These are phyloP conservation scores for Oemleria cerasiformis DNA, from an alignment of 306 rosid species.

Conservation along the genomic window DNA sequence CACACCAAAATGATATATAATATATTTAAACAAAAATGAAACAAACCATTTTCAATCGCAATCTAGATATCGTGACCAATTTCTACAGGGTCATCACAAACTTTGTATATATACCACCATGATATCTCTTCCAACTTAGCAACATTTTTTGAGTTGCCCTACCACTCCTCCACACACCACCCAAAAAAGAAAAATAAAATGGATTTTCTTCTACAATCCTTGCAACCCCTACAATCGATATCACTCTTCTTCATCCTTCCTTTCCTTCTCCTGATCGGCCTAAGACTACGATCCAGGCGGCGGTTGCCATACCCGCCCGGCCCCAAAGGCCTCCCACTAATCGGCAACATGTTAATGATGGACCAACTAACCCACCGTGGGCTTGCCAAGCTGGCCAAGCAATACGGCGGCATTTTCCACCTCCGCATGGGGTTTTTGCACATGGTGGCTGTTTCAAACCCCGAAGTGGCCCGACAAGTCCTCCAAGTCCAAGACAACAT, in stretches of 20 bases:
- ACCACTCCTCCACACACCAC: no score
- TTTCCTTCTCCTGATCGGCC: background rate
- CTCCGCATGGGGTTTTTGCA: constrained; percentile 71
- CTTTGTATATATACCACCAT: background rate
- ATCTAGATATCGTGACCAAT: background rate
- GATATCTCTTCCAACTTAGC: constrained; percentile 8
- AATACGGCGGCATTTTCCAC: constrained; percentile 74
- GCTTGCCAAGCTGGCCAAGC: constrained; percentile 50
- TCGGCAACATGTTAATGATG: constrained; percentile 80
- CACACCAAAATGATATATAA: background rate
- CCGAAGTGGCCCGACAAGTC: constrained; percentile 66
- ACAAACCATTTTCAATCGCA: background rate
- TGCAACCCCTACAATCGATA: constrained; percentile 28
- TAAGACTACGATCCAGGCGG: constrained; percentile 10
- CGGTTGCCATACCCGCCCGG: constrained; percentile 69
- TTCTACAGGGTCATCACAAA: background rate
- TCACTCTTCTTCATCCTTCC: constrained; percentile 19
- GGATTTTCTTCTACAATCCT: constrained; percentile 32
- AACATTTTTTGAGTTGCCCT: constrained; percentile 17
- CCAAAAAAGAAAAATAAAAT: constrained; percentile 5
- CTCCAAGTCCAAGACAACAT: constrained; percentile 75
- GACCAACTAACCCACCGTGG: constrained; percentile 84
- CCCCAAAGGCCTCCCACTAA: constrained; percentile 67
- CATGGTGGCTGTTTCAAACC: constrained; percentile 63
- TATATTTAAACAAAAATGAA: background rate